Conservation (phyloP, 2,329 filamentous ascomycete genomes). For the Plectosphaerella sp. region DNA sequence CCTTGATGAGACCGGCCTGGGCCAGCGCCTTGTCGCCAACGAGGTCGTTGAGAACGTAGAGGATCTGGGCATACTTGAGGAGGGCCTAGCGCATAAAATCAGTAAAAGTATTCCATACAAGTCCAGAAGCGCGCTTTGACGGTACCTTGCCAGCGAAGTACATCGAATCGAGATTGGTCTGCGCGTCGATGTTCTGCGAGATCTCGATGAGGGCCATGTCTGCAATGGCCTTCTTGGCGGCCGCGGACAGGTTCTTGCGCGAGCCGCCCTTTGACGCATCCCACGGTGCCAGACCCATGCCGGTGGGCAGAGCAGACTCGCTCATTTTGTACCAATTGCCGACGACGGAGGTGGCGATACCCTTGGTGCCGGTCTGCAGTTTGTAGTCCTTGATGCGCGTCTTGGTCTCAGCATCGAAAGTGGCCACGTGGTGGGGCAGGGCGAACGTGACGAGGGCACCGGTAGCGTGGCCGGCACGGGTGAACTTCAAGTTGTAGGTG, state of each 20-base stretch:
- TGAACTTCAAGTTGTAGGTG: conserved; percentile 62
- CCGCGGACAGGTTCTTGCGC: conserved; percentile 33
- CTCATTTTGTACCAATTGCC: conserved; percentile 66
- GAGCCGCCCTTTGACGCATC: conserved; percentile 36
- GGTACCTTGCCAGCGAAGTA: conserved; percentile 70
- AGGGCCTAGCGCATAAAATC: conserved; percentile 33
- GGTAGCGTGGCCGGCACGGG: conserved; percentile 54
- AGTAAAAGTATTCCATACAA: conserved; percentile 18
- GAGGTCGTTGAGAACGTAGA: conserved; percentile 54
- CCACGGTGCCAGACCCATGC: conserved; percentile 71
- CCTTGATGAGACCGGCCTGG: conserved; percentile 43
- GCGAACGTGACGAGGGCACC: conserved; percentile 68
- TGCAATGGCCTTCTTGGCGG: conserved; percentile 48
- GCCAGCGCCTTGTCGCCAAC: conserved; percentile 48
- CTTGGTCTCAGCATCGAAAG: conserved; percentile 51
- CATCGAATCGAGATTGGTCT: conserved; percentile 70
- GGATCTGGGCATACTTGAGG: conserved; percentile 62
- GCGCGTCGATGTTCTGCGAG: conserved; percentile 57
- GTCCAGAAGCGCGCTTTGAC: conserved; percentile 16
- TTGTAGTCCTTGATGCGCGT: conserved; percentile 47
- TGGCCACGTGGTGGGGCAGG: conserved; percentile 69
- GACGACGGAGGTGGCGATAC: conserved; percentile 63
- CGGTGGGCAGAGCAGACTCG: conserved; percentile 60
- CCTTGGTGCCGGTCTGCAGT: conserved; percentile 74
- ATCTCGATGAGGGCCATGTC: conserved; percentile 60